Evolutionary conservation across 192 early-diverging fungal species (phyloP), one percentile per base, ranked within the genome.

Genomic region (Podila verticillata): DNA sequence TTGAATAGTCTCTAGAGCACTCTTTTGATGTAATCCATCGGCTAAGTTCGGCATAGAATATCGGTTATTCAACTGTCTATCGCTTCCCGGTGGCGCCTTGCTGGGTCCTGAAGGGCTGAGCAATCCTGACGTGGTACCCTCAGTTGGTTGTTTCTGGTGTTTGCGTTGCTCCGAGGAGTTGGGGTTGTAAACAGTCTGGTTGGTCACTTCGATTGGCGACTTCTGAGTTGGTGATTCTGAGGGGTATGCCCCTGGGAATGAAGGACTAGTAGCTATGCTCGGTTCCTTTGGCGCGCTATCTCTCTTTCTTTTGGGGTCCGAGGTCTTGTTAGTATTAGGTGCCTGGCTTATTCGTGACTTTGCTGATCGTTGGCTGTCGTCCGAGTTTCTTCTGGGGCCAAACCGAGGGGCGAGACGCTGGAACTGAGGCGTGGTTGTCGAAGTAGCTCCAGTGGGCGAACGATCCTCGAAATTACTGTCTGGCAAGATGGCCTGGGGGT

Each of bases 401-500:
- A 39, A 13, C 10, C 44, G 67, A 34, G 67, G 2, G 67, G 36
- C 6, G 59, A 54, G 22, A 22, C 22, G n/a, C 51, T 54, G 51
- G 51, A 54, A 54, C 20, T 54, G 51, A 54, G 51, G 51, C 51
- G 51, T 54, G 51, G 51, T 26, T 19, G 22, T 54, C 9, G 8
- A 24, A 26, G 51, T 54, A 54, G 51, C 22, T 54, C 30, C 17
- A 1, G 47, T n/a, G 0, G 22, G 7, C 10, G 28, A 12, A 39
- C 29, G 57, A 26, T 48, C 58, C 13, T 69, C 57, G 15, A 69
- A 48, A 19, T 24, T 62, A n/a, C 24, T 71, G 56, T 80, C 70
- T n/a, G 69, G 69, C 7, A 80, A 59, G 31, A 80, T 64, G 0
- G 77, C 77, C 56, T 80, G 77, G 17, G 77, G 77, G 28, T 80